A percentile compares a stretch with the other conserved stretches of the same genome.
Evolutionary conservation across 441 rosid genomes (phyloP).

Genomic region (Adansonia rubrostipa): DNA sequence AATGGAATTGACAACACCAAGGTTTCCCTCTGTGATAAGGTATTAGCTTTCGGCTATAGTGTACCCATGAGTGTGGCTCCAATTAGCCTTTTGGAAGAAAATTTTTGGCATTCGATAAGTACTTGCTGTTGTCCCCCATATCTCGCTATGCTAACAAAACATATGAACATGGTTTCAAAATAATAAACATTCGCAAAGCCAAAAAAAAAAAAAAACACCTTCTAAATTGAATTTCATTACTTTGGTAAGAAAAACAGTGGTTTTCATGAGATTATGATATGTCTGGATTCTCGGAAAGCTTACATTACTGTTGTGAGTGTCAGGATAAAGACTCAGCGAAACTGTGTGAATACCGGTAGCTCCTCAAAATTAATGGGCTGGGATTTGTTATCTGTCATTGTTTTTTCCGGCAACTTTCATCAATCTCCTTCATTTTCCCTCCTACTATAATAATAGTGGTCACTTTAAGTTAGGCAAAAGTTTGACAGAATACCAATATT

Average conservation of each 20-base stretch:
- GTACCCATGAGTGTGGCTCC: neutral
- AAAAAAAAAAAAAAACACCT: neutral
- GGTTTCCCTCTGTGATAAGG: neutral
- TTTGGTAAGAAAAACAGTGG: conserved; percentile 12
- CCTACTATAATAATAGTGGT: neutral
- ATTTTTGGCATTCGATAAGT: neutral
- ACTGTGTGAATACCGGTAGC: conserved; percentile 27
- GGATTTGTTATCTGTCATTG: neutral
- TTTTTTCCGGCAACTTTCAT: neutral
- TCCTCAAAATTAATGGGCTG: conserved; percentile 30
- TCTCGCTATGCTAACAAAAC: neutral
- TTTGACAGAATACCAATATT: conserved; percentile 7
- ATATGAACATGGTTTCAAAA: neutral
- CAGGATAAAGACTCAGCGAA: conserved; percentile 44
- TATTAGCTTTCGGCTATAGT: neutral
- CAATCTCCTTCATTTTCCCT: conserved; percentile 17
- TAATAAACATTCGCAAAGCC: neutral
- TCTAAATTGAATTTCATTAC: neutral
- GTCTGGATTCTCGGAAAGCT: conserved; percentile 35
- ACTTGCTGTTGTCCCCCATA: neutral
- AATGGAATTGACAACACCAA: conserved; percentile 22
- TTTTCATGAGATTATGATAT: conserved; percentile 19
- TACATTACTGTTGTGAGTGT: conserved; percentile 31
- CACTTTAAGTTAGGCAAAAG: neutral
- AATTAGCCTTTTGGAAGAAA: neutral